Percentiles rank a stretch among this genome's conserved stretches.
Evolutionary conservation across 2,329 filamentous ascomycete species (phyloP).

Genomic region (Penicillium sp.): DNA sequence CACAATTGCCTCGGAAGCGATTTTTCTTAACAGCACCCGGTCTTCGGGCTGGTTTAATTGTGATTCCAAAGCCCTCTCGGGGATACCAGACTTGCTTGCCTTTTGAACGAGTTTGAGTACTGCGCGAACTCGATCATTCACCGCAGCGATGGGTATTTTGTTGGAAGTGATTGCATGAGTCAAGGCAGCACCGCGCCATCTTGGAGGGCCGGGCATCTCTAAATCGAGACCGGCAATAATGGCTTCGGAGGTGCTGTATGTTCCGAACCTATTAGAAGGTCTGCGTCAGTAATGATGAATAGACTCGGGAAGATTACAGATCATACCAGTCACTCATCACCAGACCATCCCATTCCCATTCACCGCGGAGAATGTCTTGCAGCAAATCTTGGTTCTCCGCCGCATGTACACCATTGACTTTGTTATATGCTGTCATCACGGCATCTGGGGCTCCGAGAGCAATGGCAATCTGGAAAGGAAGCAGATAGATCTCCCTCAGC

Average conservation of each 20-base stretch:
- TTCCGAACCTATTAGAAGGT: constrained; percentile 41
- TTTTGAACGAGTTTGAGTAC: constrained; percentile 63
- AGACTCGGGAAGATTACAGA: too few relatives aligned
- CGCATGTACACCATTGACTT: constrained; percentile 54
- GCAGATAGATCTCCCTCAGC: constrained; percentile 64
- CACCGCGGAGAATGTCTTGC: constrained; percentile 45
- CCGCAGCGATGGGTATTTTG: constrained; percentile 56
- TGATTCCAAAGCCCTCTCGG: constrained; percentile 57
- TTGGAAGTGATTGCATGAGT: constrained; percentile 53
- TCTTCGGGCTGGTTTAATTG: constrained; percentile 62
- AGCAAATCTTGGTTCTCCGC: constrained; percentile 45
- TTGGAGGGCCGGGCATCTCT: constrained; percentile 50
- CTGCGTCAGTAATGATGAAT: neutral
- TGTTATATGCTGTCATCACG: constrained; percentile 62
- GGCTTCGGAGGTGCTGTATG: constrained; percentile 48
- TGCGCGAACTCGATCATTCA: constrained; percentile 60
- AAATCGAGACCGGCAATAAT: constrained; percentile 49
- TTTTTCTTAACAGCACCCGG: constrained; percentile 62
- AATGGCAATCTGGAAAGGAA: constrained; percentile 64
- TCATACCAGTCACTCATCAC: constrained; percentile 50
- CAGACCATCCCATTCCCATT: constrained; percentile 50
- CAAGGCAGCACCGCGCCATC: constrained; percentile 44
- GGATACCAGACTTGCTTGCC: constrained; percentile 55
- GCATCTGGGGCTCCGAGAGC: constrained; percentile 57
- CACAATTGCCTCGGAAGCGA: constrained; percentile 71